Evolutionary conservation across 2,329 filamentous ascomycete genomes (phyloP), one percentile per base, ranked within the genome.

Genomic region (Aschersonia sp.): DNA sequence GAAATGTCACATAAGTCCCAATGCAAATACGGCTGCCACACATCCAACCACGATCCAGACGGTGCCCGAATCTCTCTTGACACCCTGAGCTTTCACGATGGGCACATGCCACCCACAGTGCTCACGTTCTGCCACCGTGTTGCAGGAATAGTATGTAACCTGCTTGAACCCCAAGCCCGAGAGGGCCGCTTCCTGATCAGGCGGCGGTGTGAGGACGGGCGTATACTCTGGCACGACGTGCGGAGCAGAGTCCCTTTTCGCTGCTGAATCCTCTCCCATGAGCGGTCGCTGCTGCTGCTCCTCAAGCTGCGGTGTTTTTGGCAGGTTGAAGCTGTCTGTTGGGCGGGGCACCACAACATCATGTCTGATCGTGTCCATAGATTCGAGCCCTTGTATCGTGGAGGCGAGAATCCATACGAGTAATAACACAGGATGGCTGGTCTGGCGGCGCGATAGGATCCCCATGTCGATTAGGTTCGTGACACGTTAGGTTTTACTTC

Each of bases 61-160:
- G 40, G 55, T 47, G 4, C 56, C 53, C 28, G 52, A 53, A 4
- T 54, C 54, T 10, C 54, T 55, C 29, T 47, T 54, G 3, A 49
- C 56, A 47, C 50, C 53, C 47, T 52, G 52, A 6, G 53, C 54
- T 53, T 61, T 58, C 44, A 59, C 51, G 0, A 65, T 52, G 1
- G 64, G 63, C 9, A 63, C 58, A 48, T 62, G 62, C 63, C 64
- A 66, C 5, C 62, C 63, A 48, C 63, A 65, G 41, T 58, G 59
- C 48, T 60, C 58, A n/a, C 50, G 45, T 7, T 58, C 59, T 42
- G 47, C 59, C 30, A 57, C 51, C 41, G 61, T 64, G 46, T 50
- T 53, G 52, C 64, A 65, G 42, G 59, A 53, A 49, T 65, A 65
- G 49, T 57, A 63, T 1, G 62, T 65, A 31, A 56, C 57, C 49